These are phyloP conservation scores for Claviceps sp. DNA, from an alignment of 2,329 filamentous ascomycete species.

Conservation along the genomic window DNA sequence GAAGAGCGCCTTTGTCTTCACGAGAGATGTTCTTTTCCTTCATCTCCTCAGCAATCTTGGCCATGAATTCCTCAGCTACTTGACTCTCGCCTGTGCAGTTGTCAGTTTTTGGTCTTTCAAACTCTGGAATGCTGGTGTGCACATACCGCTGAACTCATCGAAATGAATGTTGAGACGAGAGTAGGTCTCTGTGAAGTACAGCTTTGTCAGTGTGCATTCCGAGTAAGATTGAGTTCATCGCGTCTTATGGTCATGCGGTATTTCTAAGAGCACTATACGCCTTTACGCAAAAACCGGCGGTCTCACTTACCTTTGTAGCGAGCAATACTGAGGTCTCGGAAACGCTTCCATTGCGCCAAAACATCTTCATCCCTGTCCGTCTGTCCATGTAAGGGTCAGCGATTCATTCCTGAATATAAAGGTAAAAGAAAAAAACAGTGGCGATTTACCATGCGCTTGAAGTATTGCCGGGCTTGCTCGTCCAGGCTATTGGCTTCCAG, in stretches of 20 bases:
- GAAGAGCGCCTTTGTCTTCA: constrained; percentile 57
- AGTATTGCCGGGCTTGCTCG: constrained; percentile 61
- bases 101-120: background rate
- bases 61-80: constrained; percentile 54
- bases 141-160: constrained; percentile 42
- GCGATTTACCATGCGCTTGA: constrained; percentile 44
- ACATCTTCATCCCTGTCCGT: constrained; percentile 51
- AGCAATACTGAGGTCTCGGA: constrained; percentile 53
- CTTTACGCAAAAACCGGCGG: background rate
- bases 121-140: background rate
- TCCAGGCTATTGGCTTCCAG: constrained; percentile 47
- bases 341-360: constrained; percentile 48
- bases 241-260: background rate
- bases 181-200: constrained; percentile 37
- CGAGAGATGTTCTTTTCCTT: constrained; percentile 51
- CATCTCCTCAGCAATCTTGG: constrained; percentile 46
- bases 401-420: background rate
- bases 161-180: constrained; percentile 58
- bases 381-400: constrained; percentile 5
- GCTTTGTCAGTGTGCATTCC: background rate
- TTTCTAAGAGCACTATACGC: background rate
- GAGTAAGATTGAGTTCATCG: background rate
- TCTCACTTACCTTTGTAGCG: constrained; percentile 38
- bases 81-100: constrained; percentile 54
- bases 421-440: no score